Evolutionary conservation across 805 yeast species (phyloP).

Genomic region (Cyberlindnera japonica): DNA sequence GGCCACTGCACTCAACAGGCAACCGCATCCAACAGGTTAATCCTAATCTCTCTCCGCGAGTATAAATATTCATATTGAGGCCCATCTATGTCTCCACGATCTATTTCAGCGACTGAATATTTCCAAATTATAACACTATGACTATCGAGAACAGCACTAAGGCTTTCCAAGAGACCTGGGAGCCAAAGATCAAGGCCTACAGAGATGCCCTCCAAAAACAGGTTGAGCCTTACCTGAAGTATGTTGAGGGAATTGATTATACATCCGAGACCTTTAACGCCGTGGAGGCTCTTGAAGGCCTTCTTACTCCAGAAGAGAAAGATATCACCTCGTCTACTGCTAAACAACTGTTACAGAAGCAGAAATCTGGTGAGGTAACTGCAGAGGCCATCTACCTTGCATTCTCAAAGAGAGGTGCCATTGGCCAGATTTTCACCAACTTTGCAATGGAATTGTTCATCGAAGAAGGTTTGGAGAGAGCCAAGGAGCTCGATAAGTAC

Average conservation of each 20-base stretch:
- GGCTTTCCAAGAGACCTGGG: conserved; percentile 19
- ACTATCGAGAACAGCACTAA: too few species aligned
- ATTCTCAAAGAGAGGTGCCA: conserved; percentile 53
- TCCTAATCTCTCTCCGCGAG: too few species aligned
- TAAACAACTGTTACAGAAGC: conserved; percentile 18
- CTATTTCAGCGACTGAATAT: too few species aligned
- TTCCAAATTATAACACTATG: too few species aligned
- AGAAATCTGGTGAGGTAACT: conserved; percentile 32
- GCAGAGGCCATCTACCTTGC: conserved; percentile 44
- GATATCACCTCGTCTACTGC: conserved; percentile 21
- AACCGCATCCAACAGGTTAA: too few species aligned
- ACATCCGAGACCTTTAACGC: conserved; percentile 24
- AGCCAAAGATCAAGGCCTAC: conserved; percentile 23
- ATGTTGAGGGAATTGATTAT: conserved; percentile 17
- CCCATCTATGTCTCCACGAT: too few species aligned
- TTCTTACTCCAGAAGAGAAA: conserved; percentile 21
- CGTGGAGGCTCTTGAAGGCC: conserved; percentile 15
- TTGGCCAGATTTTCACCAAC: conserved; percentile 50
- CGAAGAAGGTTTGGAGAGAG: conserved; percentile 56
- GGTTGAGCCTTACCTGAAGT: conserved; percentile 20
- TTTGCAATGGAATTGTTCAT: conserved; percentile 40
- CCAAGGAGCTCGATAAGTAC: conserved; percentile 52
- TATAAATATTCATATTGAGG: too few species aligned
- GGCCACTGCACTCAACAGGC: background rate
- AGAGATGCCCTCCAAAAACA: conserved; percentile 17